Evolutionary conservation across 441 rosid species (phyloP), one percentile per base, ranked within the genome.

Genomic region (Gossypium laxum): DNA sequence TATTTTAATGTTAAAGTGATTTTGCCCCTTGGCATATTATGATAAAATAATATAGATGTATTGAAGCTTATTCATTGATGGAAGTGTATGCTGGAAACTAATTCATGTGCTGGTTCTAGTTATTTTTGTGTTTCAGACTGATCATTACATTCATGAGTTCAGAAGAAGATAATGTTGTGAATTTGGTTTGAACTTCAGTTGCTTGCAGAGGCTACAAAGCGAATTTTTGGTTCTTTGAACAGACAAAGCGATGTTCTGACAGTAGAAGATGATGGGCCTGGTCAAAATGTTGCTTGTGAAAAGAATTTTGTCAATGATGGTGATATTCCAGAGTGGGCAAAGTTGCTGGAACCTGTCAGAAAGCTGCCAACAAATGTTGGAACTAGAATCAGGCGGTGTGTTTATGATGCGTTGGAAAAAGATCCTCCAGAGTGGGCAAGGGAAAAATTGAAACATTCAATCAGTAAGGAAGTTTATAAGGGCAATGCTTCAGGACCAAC

Each of bases 401-500:
- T 95, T 70, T 72, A 89, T 74, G 97, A 91, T 0, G 98, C 99
- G 54, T 71, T 95, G 83, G 85, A 48, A 51, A 92, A 82, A 81
- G 78, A 74, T 82, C 99, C 98, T 3, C 99, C 99, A 65, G 97
- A 92, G 69, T 91, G 97, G 99, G 99, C 98, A 14, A 87, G 80
- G 84, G 80, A 81, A 82, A 88, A 78, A 80, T 80, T 95, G 83
- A 92, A 89, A 73, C 90, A 87, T 82, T 95, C 98, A 65, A 91
- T 95, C 75, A 92, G 99, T 75, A 95, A 95, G 82, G 99, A 83
- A 81, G 88, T 95, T 51, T 95, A 95, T 78, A 95, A 95, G 84
- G 99, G 99, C 84, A 95, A 95, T 82, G 99, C 99, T 15, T 95
- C 98, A 62, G 99, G 99, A 72, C 99, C 99, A 34, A 95, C 99